Evolutionary conservation across 2,329 filamentous ascomycete genomes (phyloP), one percentile per base, ranked within the genome.

Genomic region (Epichloe amarillans): DNA sequence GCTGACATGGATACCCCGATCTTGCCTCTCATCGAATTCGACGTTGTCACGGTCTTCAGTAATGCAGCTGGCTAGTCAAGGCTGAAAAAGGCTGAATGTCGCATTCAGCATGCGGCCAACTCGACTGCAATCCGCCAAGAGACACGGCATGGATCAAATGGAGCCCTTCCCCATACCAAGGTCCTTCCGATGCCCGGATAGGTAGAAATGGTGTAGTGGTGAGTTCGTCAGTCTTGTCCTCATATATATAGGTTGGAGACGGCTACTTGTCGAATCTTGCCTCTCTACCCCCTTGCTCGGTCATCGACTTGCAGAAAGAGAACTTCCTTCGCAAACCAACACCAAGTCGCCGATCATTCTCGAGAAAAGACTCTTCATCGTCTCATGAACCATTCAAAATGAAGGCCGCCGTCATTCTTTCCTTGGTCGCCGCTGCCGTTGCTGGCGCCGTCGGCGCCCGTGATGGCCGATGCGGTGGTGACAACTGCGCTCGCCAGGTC

Each of bases 401-500:
- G 70, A 71, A 72, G 66, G 59, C 65, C 61, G 58, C 63, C 57
- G 59, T 63, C 54, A 56, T 67, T 56, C 63, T 71, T 45, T 65
- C 65, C 44, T 58, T 70, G 51, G 64, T 62, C 53, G 65, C 64
- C 54, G 57, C 64, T 49, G 68, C 64, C 56, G 56, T 67, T 46
- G 68, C 65, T 50, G 59, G 60, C 58, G 59, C 63, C 50, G 52
- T 70, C 36, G 62, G 67, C 51, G 56, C 59, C 55, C 68, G 67
- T 52, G 57, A 54, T 52, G 71, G 67, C 60, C 55, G 61, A 53
- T 58, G 56, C 46, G 53, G 53, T 19, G 68, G 65, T 58, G 69
- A 73, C 65, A 73, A 72, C 65, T 73, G 70, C 64, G 69, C 69
- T 62, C 68, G 69, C 46, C 66, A 69, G 52, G 66, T 73, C 53